Conservation (phyloP, 1,284 basidiomycete genomes). For the Cryptococcus hybrid region DNA sequence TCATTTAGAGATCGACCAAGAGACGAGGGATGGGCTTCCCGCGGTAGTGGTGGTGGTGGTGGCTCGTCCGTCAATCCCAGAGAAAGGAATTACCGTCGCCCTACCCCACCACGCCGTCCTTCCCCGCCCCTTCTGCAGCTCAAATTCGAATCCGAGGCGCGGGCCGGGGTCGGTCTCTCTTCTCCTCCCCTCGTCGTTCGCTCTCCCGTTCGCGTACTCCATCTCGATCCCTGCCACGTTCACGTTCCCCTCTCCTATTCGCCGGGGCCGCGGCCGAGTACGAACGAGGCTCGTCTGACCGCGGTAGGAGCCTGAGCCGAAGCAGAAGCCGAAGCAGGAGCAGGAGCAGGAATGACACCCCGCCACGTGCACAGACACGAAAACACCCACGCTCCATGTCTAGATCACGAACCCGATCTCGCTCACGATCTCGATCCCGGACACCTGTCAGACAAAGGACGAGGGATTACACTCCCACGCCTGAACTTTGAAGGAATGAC, state of each 20-base stretch:
- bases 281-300: not conserved
- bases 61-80: not conserved
- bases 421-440: conserved; percentile 7
- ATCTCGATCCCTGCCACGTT: too few species aligned
- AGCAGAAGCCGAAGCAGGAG: not conserved
- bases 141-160: too few species aligned
- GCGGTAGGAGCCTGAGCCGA: not conserved
- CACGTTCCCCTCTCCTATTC: conserved; percentile 1
- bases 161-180: not conserved
- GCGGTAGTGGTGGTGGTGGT: not conserved
- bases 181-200: not conserved
- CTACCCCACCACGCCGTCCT: not conserved
- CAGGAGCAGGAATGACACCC: not conserved
- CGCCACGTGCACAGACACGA: not conserved
- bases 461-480: not conserved
- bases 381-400: not conserved
- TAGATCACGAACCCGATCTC: not conserved
- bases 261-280: not conserved
- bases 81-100: not conserved
- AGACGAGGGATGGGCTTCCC: not conserved
- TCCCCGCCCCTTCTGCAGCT: not conserved
- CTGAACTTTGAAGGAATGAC: not conserved
- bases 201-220: not conserved
- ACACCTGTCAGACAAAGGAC: not conserved
- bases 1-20: not conserved